Conservation (phyloP, 139 green algal genomes). For the Closterium sp. region DNA sequence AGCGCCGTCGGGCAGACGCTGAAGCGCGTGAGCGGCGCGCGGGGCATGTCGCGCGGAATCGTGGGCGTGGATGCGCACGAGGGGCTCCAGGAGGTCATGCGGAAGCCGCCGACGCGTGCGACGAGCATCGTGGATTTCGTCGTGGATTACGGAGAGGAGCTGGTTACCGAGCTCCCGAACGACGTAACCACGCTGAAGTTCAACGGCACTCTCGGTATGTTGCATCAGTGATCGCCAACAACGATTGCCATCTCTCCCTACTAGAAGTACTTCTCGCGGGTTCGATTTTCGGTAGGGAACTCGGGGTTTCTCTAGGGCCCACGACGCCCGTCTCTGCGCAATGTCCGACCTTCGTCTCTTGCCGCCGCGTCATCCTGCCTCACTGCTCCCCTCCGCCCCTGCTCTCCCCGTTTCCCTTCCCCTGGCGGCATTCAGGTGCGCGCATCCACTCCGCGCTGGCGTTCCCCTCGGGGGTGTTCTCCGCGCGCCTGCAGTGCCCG, state of each 20-base stretch:
- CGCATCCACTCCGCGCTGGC: neutral
- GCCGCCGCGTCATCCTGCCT: neutral
- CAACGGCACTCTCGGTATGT: neutral
- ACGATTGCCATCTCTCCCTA: no score
- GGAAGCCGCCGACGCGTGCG: neutral
- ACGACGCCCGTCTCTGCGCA: no score
- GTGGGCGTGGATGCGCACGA: neutral
- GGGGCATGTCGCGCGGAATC: neutral
- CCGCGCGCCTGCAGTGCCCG: constrained; percentile 8
- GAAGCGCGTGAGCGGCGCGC: neutral
- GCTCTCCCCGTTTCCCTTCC: neutral
- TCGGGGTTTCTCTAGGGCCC: no score
- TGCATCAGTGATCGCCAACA: neutral
- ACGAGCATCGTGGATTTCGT: neutral
- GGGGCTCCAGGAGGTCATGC: neutral
- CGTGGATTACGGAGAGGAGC: neutral
- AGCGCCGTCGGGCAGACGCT: neutral
- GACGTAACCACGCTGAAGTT: neutral
- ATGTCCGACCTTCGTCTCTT: no score
- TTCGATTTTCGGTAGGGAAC: no score
- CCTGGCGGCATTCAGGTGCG: neutral
- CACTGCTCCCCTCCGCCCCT: neutral
- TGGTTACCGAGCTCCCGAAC: neutral
- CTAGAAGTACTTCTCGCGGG: no score
- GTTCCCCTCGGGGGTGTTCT: constrained; percentile 20